A percentile compares a stretch with the other conserved stretches of the same genome.
Evolutionary conservation across 2,329 filamentous ascomycete genomes (phyloP).

Genomic region (Moelleriella libera): DNA sequence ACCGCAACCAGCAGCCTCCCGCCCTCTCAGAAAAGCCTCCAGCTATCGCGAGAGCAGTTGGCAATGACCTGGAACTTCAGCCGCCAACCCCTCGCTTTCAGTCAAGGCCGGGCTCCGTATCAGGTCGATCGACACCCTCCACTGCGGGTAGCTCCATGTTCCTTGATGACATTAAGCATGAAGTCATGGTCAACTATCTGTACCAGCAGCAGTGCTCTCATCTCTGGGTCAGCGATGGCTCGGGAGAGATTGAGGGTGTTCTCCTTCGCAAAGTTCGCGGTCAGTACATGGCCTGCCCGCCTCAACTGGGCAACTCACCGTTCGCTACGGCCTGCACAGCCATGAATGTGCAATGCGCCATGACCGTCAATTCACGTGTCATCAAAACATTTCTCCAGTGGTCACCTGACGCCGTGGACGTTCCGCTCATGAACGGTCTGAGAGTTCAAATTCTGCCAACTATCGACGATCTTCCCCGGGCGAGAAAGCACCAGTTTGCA

Average conservation of each 20-base stretch:
- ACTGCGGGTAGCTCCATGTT: conserved; percentile 34
- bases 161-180: conserved; percentile 61
- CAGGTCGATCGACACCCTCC: conserved; percentile 26
- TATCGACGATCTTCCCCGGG: conserved; percentile 54
- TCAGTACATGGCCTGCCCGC: conserved; percentile 60
- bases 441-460: conserved; percentile 62
- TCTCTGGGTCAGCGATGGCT: conserved; percentile 59
- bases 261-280: conserved; percentile 53
- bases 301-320: conserved; percentile 43
- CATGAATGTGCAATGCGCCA: conserved; percentile 65
- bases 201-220: conserved; percentile 67
- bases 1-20: conserved; percentile 10
- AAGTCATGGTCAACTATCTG: conserved; percentile 73
- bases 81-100: conserved; percentile 26
- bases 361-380: conserved; percentile 69
- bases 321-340: conserved; percentile 51
- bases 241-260: conserved; percentile 57
- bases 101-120: conserved; percentile 23
- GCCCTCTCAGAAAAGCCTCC: conserved; percentile 22
- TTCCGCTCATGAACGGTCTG: conserved; percentile 64
- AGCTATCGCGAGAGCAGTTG: conserved; percentile 12
- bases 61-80: conserved; percentile 33
- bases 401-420: conserved; percentile 59
- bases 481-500: conserved; percentile 67
- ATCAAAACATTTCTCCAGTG: conserved; percentile 66